phyloP scores from a whole-genome alignment of 2,329 filamentous ascomycete genomes.

The Calonectria fujianensis region DNA sequence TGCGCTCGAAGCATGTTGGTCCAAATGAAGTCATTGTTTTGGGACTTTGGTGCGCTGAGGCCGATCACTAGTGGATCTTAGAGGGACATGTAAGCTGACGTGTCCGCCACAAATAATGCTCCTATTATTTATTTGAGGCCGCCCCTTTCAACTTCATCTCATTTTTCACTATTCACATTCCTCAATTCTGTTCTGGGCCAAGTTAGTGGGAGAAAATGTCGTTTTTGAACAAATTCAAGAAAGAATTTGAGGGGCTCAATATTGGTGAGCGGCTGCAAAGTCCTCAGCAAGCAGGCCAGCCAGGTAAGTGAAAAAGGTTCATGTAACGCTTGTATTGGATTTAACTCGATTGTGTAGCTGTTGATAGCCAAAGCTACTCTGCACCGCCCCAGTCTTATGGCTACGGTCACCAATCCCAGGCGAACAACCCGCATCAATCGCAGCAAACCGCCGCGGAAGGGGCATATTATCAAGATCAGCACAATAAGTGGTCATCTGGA shows the following conservation, averaged over 20 bases:
- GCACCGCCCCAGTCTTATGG: slow-evolving; percentile 4
- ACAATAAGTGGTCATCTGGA: slow-evolving; percentile 1
- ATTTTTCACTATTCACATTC: background rate
- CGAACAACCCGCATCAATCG: background rate
- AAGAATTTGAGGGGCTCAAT: slow-evolving; percentile 45
- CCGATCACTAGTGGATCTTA: background rate
- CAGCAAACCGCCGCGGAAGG: background rate
- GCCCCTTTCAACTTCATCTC: background rate
- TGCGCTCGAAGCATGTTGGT: no score
- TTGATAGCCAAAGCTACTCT: background rate
- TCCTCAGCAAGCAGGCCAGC: slow-evolving; percentile 21
- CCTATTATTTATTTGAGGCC: background rate
- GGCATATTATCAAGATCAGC: slow-evolving; percentile 28
- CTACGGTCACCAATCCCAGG: slow-evolving; percentile 3
- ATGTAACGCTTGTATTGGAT: background rate
- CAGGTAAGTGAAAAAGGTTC: background rate
- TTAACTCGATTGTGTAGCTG: background rate
- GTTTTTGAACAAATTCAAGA: slow-evolving; percentile 45
- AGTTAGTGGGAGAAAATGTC: slow-evolving; percentile 32
- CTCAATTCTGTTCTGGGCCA: no score
- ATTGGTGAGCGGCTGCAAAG: slow-evolving; percentile 20
- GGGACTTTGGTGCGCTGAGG: slow-evolving; percentile 12
- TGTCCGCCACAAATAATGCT: background rate
- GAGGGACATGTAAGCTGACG: slow-evolving; percentile 12
- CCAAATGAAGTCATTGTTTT: background rate